A percentile compares a stretch with the other conserved stretches of the same genome.
These are phyloP conservation scores for Fusarium hostae DNA, from an alignment of 2,329 filamentous ascomycete genomes.

Conservation along the genomic window DNA sequence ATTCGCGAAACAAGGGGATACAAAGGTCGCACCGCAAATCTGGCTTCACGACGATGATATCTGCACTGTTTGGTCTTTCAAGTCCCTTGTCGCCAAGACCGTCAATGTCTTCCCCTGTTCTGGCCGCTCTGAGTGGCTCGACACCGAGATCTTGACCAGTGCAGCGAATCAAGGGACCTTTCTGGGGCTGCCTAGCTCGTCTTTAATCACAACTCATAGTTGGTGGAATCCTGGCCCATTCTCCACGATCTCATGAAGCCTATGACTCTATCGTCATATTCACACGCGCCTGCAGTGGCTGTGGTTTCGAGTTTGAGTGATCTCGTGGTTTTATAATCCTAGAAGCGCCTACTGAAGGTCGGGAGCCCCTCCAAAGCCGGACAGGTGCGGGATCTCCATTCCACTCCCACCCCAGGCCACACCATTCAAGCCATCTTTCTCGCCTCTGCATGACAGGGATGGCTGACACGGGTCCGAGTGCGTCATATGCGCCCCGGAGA, in stretches of 20 bases:
- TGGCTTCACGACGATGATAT: constrained; percentile 1
- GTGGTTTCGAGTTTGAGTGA: constrained; percentile 14
- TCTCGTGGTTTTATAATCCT: constrained; percentile 24
- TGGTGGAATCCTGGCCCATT: not conserved
- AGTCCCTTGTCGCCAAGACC: constrained; percentile 40
- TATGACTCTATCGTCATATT: not conserved
- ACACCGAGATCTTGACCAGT: constrained; percentile 36
- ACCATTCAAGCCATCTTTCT: constrained; percentile 29
- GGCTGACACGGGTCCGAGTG: constrained; percentile 42
- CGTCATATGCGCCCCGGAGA: constrained; percentile 45
- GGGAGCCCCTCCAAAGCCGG: constrained; percentile 33
- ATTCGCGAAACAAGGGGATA: constrained; percentile 4
- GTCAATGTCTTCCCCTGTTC: constrained; percentile 30
- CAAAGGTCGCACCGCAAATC: constrained; percentile 26
- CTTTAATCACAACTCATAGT: not conserved
- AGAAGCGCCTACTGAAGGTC: constrained; percentile 17
- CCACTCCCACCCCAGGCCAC: constrained; percentile 34
- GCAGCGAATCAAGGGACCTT: constrained; percentile 33
- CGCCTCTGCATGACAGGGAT: constrained; percentile 40
- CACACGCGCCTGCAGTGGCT: constrained; percentile 38
- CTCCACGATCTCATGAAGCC: not conserved
- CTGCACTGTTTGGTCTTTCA: constrained; percentile 25
- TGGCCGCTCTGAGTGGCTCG: constrained; percentile 23
- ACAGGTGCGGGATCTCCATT: constrained; percentile 39
- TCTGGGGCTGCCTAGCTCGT: constrained; percentile 2